Base-by-base conservation (phyloP, 169 alveolate genomes). In the Plasmodium coatneyi region DNA sequence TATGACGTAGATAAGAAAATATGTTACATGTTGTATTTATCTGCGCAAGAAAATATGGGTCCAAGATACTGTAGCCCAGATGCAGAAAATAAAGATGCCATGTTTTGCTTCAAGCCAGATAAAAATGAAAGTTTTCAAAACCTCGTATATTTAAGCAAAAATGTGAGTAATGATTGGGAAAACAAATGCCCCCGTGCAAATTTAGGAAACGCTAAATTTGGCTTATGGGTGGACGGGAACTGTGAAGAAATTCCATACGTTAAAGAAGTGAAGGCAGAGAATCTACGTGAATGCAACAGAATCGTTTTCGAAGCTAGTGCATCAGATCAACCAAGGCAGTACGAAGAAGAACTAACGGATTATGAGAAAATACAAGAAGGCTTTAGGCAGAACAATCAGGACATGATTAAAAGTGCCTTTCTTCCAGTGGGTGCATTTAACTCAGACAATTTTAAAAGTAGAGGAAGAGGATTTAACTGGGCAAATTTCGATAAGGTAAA, bases 31-130 rank as follows among this genome's bases (percentile, higher is more conserved):
- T 92, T 96, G 41, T 96, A 93, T 82, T 41, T 96, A 19, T 94
- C 97, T 32, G 95, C 95, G 71, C 97, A 96, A 83, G 95, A 95
- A 91, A 96, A 95, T 90, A 94, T 86, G 84, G 97, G 97, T 74
- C 95, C 90, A 12, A 84, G 96, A 92, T 96, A 96, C 86, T 96
- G 97, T 71, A 96, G 94, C 82, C 60, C 71, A 0, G 96, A 96
- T 41, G 92, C 87, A 66, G 89, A 71, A 30, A 95, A 96, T 34
- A 49, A 49, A 19, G 83, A 95, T 84, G 54, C 92, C 19, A 28
- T 95, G 93, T 95, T 92, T 49, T 96, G 97, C 60, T 95, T 96
- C 93, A 93, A 80, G 89, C 97, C 97, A 32, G 84, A 76, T 54
- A 96, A 96, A 95, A 66, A 30, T 74, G 92, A 34, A 49, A 71